A percentile compares a stretch with the other conserved stretches of the same genome.
These are phyloP conservation scores for Cladosporium sp. DNA, from an alignment of 2,329 filamentous ascomycete genomes.

Conservation along the genomic window DNA sequence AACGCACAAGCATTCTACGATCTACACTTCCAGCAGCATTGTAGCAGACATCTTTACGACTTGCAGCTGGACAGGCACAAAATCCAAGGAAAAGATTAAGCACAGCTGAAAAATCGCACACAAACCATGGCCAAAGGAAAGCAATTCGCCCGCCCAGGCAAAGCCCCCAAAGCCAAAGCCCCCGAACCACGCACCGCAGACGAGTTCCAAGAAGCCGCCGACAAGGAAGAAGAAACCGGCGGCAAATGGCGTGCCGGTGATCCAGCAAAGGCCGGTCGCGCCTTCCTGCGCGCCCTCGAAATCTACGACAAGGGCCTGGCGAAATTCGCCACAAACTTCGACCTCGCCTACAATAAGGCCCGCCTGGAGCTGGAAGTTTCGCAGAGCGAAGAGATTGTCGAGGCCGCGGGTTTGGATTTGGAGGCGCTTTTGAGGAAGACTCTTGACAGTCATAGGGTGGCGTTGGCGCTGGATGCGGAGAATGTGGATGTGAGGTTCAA, in stretches of 20 bases:
- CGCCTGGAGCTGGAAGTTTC: constrained; percentile 69
- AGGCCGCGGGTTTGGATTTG: constrained; percentile 56
- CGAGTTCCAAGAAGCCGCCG: constrained; percentile 68
- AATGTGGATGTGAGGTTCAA: constrained; percentile 73
- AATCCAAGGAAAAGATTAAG: background rate
- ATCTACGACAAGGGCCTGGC: constrained; percentile 64
- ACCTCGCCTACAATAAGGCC: constrained; percentile 76
- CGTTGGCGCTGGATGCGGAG: constrained; percentile 58
- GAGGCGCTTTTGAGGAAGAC: constrained; percentile 60
- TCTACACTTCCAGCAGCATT: background rate
- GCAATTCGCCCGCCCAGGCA: constrained; percentile 32
- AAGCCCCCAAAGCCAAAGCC: constrained; percentile 39
- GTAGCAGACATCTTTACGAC: background rate
- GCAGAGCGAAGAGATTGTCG: constrained; percentile 63
- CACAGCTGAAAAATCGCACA: background rate
- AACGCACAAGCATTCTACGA: background rate
- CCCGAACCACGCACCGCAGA: constrained; percentile 60
- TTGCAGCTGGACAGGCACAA: background rate
- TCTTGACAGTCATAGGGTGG: constrained; percentile 63
- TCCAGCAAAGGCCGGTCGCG: constrained; percentile 62
- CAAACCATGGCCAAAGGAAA: constrained; percentile 32
- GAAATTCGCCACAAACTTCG: constrained; percentile 63
- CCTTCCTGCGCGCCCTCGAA: constrained; percentile 65
- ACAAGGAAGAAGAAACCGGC: constrained; percentile 69
- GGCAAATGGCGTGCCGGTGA: constrained; percentile 76